Percentiles rank a stretch among this genome's conserved stretches.
These are phyloP conservation scores for Aspergillus asperescens DNA, from an alignment of 495 filamentous ascomycete genomes.

Conservation along the genomic window DNA sequence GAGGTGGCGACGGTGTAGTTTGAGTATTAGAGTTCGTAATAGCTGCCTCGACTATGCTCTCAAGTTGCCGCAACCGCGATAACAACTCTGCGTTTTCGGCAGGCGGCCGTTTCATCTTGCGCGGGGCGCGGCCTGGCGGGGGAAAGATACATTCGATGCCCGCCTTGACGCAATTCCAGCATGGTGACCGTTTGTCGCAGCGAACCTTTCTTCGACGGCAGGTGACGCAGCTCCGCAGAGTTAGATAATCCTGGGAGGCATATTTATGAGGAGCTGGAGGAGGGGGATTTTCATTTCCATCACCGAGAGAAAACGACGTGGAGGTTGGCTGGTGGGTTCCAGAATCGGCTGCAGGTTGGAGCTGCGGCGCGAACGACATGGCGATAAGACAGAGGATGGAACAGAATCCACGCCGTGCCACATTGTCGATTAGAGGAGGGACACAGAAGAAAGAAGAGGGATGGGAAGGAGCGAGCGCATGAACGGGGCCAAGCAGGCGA, in stretches of 20 bases:
- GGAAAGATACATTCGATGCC: constrained; percentile 81
- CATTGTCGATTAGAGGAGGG: constrained; percentile 7
- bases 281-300: constrained; percentile 17
- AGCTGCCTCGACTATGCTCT: constrained; percentile 64
- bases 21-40: not conserved
- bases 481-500: not conserved
- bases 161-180: constrained; percentile 75
- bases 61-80: constrained; percentile 69
- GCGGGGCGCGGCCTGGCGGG: constrained; percentile 71
- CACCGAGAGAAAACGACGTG: constrained; percentile 1
- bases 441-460: not conserved
- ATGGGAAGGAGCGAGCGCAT: not conserved
- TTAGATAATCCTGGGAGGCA: constrained; percentile 31
- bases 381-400: not conserved
- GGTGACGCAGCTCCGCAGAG: constrained; percentile 74
- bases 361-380: constrained; percentile 29
- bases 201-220: constrained; percentile 80
- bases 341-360: not conserved
- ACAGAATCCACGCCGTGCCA: constrained; percentile 4
- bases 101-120: constrained; percentile 56
- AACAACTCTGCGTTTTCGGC: constrained; percentile 65
- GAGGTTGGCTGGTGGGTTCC: constrained; percentile 2
- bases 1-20: constrained; percentile 6
- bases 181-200: constrained; percentile 80
- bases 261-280: constrained; percentile 8